Evolutionary conservation across 2,329 filamentous ascomycete species (phyloP), one percentile per base, ranked within the genome.

Genomic region (Didymella segeticola): DNA sequence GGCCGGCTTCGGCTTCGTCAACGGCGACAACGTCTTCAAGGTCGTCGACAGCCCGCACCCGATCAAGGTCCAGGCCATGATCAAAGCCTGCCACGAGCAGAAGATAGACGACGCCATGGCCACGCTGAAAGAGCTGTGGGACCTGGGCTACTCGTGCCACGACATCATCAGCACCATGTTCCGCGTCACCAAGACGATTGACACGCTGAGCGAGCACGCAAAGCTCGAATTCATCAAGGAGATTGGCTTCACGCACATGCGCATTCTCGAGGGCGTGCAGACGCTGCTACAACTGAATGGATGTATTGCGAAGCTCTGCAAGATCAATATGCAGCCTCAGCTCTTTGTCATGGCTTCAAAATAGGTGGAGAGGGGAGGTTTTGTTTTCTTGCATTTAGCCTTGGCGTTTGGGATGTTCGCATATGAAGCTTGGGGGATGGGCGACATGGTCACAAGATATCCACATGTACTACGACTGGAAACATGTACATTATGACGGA

Each of bases 151-250:
- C 78, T 96, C 91, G n/a, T 96, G 91, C 66, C 93, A 99, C 78
- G 95, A 99, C 75, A 96, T 99, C 66, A 96, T 99, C 75, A 96
- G 90, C 78, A 99, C 93, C 57, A 99, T 99, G 95, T 98, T 99
- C 82, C 88, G 89, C 70, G 95, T 99, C 56, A 98, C 95, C 38
- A 99, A 98, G 81, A 96, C 92, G 1, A 92, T 98, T 55, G 90
- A 91, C 2, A 91, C 89, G 1, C 79, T 99, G 51, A 95, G 91
- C 63, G 95, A 99, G 77, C 92, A 98, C 75, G 87, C 92, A 14
- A 97, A 97, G 79, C 81, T 99, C 57, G 93, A 98, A 73, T 99
- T 98, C 67, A 96, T 98, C 78, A 93, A 92, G 63, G 95, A 97
- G 78, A 99, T 99, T 75, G 95, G 95, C 47, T 98, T 98, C 76